Conservation (phyloP, 164 flowering plant species). For the Vitis riparia region DNA sequence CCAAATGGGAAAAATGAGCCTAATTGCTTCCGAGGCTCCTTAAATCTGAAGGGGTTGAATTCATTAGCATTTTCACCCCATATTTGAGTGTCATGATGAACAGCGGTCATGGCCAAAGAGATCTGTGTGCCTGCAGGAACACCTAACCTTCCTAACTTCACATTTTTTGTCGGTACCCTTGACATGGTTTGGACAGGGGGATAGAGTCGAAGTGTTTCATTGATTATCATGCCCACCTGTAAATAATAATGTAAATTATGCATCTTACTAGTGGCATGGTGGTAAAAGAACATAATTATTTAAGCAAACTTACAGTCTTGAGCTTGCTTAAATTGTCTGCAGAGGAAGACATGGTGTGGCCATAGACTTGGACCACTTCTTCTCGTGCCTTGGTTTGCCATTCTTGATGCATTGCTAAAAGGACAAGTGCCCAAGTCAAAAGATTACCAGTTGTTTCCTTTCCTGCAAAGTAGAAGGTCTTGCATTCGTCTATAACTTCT, state of each 20-base stretch:
- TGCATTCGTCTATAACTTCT: constrained; percentile 72
- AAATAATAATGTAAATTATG: too few species aligned
- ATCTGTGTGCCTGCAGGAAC: constrained; percentile 25
- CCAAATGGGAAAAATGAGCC: too few species aligned
- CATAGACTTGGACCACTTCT: constrained; percentile 33
- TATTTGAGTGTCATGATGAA: constrained; percentile 3
- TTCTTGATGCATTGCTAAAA: constrained; percentile 37
- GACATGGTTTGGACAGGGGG: constrained; percentile 6
- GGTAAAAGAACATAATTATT: too few species aligned
- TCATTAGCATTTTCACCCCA: constrained; percentile 21
- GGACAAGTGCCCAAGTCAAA: constrained; percentile 29
- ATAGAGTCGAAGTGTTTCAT: constrained; percentile 36
- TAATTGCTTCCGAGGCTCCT: constrained; percentile 10
- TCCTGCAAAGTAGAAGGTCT: constrained; percentile 77
- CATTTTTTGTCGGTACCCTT: constrained; percentile 10
- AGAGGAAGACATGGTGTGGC: neutral
- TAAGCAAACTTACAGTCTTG: too few species aligned
- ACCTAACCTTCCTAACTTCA: constrained; percentile 16
- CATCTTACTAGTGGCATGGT: too few species aligned
- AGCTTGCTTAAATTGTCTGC: too few species aligned
- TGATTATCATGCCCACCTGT: constrained; percentile 26
- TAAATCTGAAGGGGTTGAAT: constrained; percentile 12
- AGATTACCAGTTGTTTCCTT: constrained; percentile 69
- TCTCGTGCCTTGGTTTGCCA: constrained; percentile 50
- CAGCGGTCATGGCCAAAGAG: constrained; percentile 5